Conservation (phyloP, 2,329 filamentous ascomycete species). For the Verticillium dahliae region DNA sequence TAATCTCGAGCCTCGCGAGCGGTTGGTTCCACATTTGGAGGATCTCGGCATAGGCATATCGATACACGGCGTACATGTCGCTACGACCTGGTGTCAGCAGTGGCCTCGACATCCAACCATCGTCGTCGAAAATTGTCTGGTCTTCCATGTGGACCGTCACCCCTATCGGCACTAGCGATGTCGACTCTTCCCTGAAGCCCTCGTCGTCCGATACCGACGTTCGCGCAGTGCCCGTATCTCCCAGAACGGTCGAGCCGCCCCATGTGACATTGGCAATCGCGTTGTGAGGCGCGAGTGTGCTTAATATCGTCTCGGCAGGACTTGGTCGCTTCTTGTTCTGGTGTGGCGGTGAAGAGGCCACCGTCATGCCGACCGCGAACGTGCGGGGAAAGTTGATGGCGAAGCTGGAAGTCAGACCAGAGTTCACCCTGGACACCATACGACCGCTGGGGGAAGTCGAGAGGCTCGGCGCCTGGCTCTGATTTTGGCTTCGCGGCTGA, state of each 20-base stretch:
- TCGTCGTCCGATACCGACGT: constrained; percentile 52
- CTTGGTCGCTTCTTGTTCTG: constrained; percentile 48
- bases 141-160: constrained; percentile 52
- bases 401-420: constrained; percentile 48
- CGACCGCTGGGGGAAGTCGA: constrained; percentile 55
- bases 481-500: constrained; percentile 26
- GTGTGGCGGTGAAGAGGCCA: constrained; percentile 36
- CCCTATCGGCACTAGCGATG: constrained; percentile 42
- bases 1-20: constrained; percentile 56
- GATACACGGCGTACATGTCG: constrained; percentile 50
- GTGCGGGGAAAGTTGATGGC: constrained; percentile 47
- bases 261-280: constrained; percentile 38
- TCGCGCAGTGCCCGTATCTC: constrained; percentile 38
- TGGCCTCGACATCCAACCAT: constrained; percentile 56
- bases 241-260: constrained; percentile 37
- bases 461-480: constrained; percentile 40
- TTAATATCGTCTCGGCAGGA: constrained; percentile 54
- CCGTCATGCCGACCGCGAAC: constrained; percentile 24
- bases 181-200: constrained; percentile 34
- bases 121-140: constrained; percentile 61
- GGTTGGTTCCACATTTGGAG: constrained; percentile 61
- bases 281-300: constrained; percentile 42
- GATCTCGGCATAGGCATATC: constrained; percentile 61
- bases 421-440: constrained; percentile 45
- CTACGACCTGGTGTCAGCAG: constrained; percentile 47